Conservation (phyloP, 139 green algal genomes). For the Chlorella sp. region DNA sequence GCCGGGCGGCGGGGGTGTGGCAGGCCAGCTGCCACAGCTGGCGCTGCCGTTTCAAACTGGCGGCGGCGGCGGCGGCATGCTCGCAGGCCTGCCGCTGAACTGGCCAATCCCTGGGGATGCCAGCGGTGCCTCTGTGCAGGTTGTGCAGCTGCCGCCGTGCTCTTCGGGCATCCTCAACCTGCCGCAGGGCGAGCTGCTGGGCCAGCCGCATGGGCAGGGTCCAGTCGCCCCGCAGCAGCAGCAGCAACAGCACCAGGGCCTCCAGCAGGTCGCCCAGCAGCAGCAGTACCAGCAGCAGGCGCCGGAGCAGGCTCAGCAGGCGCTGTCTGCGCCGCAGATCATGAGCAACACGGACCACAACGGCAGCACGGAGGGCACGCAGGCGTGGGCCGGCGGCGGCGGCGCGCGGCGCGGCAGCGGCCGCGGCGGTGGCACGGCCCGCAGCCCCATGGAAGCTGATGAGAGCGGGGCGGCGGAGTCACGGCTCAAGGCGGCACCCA, state of each 20-base stretch:
- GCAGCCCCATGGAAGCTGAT: not conserved
- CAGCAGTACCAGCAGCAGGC: not conserved
- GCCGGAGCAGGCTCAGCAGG: not conserved
- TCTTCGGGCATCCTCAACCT: too few species aligned
- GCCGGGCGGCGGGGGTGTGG: too few species aligned
- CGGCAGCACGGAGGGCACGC: conserved; percentile 29
- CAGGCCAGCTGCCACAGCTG: too few species aligned
- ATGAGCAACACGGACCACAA: conserved; percentile 27
- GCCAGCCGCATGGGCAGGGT: too few species aligned
- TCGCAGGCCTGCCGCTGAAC: too few species aligned
- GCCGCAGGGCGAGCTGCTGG: too few species aligned
- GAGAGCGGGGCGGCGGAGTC: conserved; percentile 19
- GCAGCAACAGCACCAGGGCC: not conserved
- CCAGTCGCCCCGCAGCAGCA: not conserved
- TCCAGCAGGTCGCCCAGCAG: not conserved
- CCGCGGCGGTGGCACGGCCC: not conserved
- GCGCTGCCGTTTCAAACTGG: too few species aligned
- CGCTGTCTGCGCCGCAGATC: conserved; percentile 15
- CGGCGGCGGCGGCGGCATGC: too few species aligned
- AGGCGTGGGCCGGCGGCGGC: not conserved
- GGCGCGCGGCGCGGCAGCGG: not conserved
- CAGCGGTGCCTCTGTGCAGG: too few species aligned
- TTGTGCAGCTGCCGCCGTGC: too few species aligned
- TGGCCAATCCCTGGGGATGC: too few species aligned
- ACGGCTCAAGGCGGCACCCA: not conserved